Evolutionary conservation across 176 grass and related monocot species (phyloP).

Genomic region (Alloteropsis semialata): DNA sequence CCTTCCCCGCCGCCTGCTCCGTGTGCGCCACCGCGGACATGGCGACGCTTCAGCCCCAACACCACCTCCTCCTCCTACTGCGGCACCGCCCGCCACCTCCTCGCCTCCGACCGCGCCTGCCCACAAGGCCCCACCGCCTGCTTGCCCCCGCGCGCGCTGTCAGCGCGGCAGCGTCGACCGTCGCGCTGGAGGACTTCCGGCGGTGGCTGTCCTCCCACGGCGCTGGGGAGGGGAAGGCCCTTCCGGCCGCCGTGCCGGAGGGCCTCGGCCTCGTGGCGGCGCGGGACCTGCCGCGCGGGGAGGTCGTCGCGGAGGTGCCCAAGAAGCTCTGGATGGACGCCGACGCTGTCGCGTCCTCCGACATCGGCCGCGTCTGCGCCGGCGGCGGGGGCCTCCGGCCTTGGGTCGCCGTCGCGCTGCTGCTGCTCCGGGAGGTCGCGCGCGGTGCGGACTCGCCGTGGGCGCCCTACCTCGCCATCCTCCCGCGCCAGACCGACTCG

Average conservation of each 20-base stretch:
- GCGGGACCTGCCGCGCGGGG: conserved; percentile 55
- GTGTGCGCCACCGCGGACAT: conserved; percentile 23
- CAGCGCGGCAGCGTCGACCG: neutral
- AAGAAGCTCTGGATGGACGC: conserved; percentile 94
- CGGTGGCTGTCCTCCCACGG: conserved; percentile 61
- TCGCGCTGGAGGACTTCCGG: conserved; percentile 58
- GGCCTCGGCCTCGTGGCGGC: conserved; percentile 77
- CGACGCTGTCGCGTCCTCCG: conserved; percentile 70
- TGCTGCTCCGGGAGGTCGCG: conserved; percentile 63
- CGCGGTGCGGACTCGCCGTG: conserved; percentile 67
- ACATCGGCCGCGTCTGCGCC: conserved; percentile 51
- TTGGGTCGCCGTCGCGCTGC: conserved; percentile 78
- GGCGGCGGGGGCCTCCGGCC: conserved; percentile 44
- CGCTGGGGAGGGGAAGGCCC: conserved; percentile 34
- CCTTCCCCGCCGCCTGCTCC: neutral
- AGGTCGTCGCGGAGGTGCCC: conserved; percentile 79
- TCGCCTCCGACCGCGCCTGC: conserved; percentile 12
- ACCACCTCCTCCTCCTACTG: neutral
- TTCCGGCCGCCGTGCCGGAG: conserved; percentile 59
- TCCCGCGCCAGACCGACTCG: conserved; percentile 71
- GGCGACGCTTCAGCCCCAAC: conserved; percentile 23
- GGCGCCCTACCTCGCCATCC: conserved; percentile 80
- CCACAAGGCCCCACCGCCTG: neutral
- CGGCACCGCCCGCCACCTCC: neutral
- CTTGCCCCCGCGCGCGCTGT: conserved; percentile 10